A percentile compares a stretch with the other conserved stretches of the same genome.
Evolutionary conservation across 2,329 filamentous ascomycete species (phyloP).

Genomic region (Pseudocercospora eumusae): DNA sequence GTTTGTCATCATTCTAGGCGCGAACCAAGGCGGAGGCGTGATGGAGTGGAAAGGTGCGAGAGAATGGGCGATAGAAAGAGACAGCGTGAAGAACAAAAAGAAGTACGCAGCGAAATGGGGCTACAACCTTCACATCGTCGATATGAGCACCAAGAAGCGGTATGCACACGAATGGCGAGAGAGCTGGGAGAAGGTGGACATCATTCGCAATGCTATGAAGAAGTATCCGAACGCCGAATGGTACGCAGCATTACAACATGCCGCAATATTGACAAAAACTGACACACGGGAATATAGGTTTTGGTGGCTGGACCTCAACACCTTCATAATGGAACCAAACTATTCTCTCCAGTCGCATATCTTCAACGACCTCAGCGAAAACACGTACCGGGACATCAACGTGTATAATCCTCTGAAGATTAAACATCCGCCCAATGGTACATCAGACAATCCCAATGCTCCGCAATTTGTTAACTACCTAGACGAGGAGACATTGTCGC

Average conservation of each 20-base stretch:
- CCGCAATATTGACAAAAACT: constrained; percentile 6
- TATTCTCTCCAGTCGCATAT: constrained; percentile 89
- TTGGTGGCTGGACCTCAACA: constrained; percentile 98
- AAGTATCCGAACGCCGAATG: constrained; percentile 97
- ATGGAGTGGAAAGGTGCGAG: constrained; percentile 99
- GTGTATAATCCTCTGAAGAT: constrained; percentile 94
- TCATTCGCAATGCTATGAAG: constrained; percentile 80
- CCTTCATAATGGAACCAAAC: constrained; percentile 93
- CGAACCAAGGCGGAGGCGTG: constrained; percentile 92
- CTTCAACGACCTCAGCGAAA: constrained; percentile 73
- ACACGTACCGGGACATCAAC: constrained; percentile 94
- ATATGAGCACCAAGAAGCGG: constrained; percentile 98
- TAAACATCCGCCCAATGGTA: constrained; percentile 69
- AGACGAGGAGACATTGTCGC: constrained; percentile 70
- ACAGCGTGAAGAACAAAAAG: constrained; percentile 93
- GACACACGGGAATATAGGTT: constrained; percentile 64
- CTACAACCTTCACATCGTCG: constrained; percentile 92
- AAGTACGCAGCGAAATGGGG: constrained; percentile 86
- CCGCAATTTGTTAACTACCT: constrained; percentile 60
- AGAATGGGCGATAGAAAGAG: constrained; percentile 97
- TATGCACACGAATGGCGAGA: constrained; percentile 99
- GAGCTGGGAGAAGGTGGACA: constrained; percentile 99
- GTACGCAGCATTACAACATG: constrained; percentile 55
- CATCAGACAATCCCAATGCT: constrained; percentile 44
- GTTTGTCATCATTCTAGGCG: constrained; percentile 87